A percentile compares a stretch with the other conserved stretches of the same genome.
Conservation (phyloP, 108 stramenopile genomes). For the Skeletonema menzelii region DNA sequence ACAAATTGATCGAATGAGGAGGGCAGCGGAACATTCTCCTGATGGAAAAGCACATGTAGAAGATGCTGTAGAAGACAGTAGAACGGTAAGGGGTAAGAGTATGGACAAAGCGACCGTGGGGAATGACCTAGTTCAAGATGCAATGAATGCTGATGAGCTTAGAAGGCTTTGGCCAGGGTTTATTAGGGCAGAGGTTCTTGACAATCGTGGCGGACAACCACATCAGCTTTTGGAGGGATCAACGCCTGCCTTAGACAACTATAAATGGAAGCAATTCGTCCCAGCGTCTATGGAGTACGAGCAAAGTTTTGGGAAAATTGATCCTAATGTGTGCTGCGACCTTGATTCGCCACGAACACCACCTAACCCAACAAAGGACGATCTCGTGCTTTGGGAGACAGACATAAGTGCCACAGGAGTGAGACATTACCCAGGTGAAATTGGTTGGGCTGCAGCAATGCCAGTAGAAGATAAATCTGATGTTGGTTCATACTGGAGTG, state of each 20-base stretch:
- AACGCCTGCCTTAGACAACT: constrained; percentile 25
- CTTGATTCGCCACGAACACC: constrained; percentile 44
- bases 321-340: constrained; percentile 65
- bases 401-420: constrained; percentile 62
- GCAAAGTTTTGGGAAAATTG: constrained; percentile 35
- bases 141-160: constrained; percentile 56
- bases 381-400: constrained; percentile 78
- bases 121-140: constrained; percentile 43
- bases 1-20: constrained; percentile 53
- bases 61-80: constrained; percentile 17
- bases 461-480: constrained; percentile 43
- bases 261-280: constrained; percentile 28
- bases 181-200: constrained; percentile 63
- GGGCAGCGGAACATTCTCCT: constrained; percentile 43
- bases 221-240: constrained; percentile 38
- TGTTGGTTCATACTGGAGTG: constrained; percentile 73
- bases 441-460: constrained; percentile 51
- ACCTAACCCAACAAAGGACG: constrained; percentile 47
- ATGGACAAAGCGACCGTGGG: constrained; percentile 48
- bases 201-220: constrained; percentile 1
- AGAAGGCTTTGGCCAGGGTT: constrained; percentile 72
- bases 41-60: constrained; percentile 36
- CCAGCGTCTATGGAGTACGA: constrained; percentile 17
- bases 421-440: constrained; percentile 50
- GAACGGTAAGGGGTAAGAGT: constrained; percentile 25